Conservation (phyloP, 345 rosid species). For the Populus ilicifolia region DNA sequence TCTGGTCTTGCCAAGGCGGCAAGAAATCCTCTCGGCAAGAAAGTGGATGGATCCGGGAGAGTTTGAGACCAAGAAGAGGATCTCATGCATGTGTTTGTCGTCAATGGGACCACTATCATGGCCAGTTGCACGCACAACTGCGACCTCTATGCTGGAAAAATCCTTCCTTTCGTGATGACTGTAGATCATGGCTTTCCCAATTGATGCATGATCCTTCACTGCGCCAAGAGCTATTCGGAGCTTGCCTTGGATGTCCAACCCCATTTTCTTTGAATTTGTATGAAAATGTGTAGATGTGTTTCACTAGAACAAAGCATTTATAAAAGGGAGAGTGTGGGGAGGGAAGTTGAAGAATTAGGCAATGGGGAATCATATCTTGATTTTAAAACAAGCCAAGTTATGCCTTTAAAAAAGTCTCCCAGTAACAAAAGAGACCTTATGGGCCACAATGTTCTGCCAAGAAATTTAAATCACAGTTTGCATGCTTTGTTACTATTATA, state of each 20-base stretch:
- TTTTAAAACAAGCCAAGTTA: slow-evolving; percentile 8
- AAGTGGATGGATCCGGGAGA: slow-evolving; percentile 61
- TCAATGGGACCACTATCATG: slow-evolving; percentile 57
- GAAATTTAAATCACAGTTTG: background rate
- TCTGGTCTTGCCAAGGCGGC: slow-evolving; percentile 69
- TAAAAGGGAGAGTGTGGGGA: slow-evolving; percentile 3
- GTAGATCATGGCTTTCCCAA: slow-evolving; percentile 67
- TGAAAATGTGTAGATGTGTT: slow-evolving; percentile 5
- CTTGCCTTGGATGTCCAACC: slow-evolving; percentile 50
- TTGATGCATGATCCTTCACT: slow-evolving; percentile 72
- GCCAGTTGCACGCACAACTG: slow-evolving; percentile 74
- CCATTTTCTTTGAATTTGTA: slow-evolving; percentile 28
- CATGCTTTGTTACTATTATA: too few species aligned
- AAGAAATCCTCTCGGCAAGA: slow-evolving; percentile 69
- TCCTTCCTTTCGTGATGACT: slow-evolving; percentile 37
- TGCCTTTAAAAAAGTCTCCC: background rate
- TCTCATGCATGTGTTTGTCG: slow-evolving; percentile 72
- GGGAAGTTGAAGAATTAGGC: background rate
- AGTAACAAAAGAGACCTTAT: background rate
- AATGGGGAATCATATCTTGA: slow-evolving; percentile 24
- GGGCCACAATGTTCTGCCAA: background rate
- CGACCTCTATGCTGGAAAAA: slow-evolving; percentile 60
- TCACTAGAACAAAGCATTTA: slow-evolving; percentile 12
- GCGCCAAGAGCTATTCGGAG: slow-evolving; percentile 56
- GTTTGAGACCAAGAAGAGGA: slow-evolving; percentile 75